Percentiles rank a stretch among this genome's conserved stretches.
These are phyloP conservation scores for Mercurialis annua DNA, from an alignment of 345 rosid genomes.

Conservation along the genomic window DNA sequence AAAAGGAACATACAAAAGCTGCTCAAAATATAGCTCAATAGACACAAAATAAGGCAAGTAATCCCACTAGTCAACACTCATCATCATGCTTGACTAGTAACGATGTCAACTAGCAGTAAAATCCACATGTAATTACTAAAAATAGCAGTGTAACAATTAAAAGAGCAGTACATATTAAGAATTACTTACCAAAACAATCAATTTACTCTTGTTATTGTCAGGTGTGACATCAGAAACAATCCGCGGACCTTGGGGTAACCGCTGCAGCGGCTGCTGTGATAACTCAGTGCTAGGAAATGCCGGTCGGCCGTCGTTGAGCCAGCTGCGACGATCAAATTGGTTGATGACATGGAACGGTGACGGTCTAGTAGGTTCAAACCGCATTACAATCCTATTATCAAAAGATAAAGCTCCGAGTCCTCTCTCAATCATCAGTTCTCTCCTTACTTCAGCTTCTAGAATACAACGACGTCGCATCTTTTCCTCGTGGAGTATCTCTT, in stretches of 20 bases:
- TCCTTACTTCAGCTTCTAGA: conserved; percentile 42
- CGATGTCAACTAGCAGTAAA: no score
- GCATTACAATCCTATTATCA: conserved; percentile 28
- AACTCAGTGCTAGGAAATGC: conserved; percentile 11
- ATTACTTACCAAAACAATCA: conserved; percentile 43
- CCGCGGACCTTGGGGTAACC: conserved; percentile 2
- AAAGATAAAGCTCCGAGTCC: conserved; percentile 26
- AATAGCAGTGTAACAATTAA: no score
- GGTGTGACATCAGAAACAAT: conserved; percentile 1
- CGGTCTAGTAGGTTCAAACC: conserved; percentile 15
- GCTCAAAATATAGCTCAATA: no score
- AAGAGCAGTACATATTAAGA: no score
- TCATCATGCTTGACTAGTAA: no score
- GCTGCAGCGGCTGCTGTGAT: background rate
- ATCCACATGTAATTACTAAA: no score
- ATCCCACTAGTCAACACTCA: no score
- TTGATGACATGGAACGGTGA: conserved; percentile 3
- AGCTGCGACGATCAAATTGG: conserved; percentile 2
- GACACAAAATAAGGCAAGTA: no score
- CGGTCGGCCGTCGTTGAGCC: background rate
- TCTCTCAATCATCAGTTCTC: conserved; percentile 46
- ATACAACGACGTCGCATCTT: conserved; percentile 23
- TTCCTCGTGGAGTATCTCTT: conserved; percentile 38
- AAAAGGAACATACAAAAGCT: background rate
- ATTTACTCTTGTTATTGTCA: conserved; percentile 29